These are phyloP conservation scores for Bipolaris victoriae DNA, from an alignment of 2,329 filamentous ascomycete genomes.

Conservation along the genomic window DNA sequence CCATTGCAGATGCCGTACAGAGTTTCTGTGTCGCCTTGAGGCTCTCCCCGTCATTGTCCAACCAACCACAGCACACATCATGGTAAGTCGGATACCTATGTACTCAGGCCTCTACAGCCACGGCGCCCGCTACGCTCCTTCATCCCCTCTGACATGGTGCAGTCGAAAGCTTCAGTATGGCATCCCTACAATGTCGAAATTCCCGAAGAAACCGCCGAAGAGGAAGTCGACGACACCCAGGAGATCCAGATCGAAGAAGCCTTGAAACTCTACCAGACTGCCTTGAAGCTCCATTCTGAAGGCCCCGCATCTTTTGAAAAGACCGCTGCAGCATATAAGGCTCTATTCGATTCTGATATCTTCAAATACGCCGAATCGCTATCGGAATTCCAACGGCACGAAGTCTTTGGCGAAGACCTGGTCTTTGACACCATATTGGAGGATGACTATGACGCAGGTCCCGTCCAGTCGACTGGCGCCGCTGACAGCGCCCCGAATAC, in stretches of 20 bases:
- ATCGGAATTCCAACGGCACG: slow-evolving; percentile 80
- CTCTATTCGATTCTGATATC: slow-evolving; percentile 88
- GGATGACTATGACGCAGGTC: slow-evolving; percentile 48
- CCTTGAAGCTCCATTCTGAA: slow-evolving; percentile 88
- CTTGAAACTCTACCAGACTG: slow-evolving; percentile 89
- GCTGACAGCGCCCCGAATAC: slow-evolving; percentile 79
- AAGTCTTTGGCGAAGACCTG: slow-evolving; percentile 54
- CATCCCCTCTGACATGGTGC: slow-evolving; percentile 14
- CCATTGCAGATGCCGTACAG: slow-evolving; percentile 18
- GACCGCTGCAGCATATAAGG: slow-evolving; percentile 80
- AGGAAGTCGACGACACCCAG: slow-evolving; percentile 92
- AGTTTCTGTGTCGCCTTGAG: slow-evolving; percentile 8
- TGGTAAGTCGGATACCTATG: slow-evolving; percentile 26
- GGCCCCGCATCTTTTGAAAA: slow-evolving; percentile 76
- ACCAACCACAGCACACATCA: slow-evolving; percentile 18
- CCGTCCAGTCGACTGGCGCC: slow-evolving; percentile 61
- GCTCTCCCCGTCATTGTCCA: slow-evolving; percentile 8
- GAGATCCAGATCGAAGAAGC: slow-evolving; percentile 98
- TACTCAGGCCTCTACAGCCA: not conserved
- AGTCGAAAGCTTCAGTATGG: slow-evolving; percentile 61
- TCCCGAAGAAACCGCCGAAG: slow-evolving; percentile 85
- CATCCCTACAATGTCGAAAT: slow-evolving; percentile 92
- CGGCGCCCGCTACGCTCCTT: not conserved
- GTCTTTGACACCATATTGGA: slow-evolving; percentile 52
- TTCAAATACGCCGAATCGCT: slow-evolving; percentile 88